Conservation (phyloP, 495 filamentous ascomycete species). For the Penicillium roqueforti region DNA sequence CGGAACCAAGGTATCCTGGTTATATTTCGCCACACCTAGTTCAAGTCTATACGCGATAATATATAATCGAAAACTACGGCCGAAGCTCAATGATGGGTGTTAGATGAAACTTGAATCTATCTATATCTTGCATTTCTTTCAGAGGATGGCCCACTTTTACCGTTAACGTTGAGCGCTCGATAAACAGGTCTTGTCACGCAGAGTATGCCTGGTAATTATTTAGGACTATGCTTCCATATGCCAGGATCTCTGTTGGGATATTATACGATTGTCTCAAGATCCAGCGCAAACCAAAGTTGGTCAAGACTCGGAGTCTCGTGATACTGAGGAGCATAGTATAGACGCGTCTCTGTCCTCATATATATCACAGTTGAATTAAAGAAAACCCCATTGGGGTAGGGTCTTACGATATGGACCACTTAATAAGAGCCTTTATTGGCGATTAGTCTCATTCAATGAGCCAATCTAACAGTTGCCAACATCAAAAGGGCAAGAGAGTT, state of each 20-base stretch:
- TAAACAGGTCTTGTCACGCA: neutral
- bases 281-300: neutral
- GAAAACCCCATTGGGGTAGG: neutral
- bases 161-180: neutral
- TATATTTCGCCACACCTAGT: neutral
- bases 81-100: neutral
- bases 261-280: neutral
- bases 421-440: neutral
- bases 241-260: neutral
- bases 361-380: neutral
- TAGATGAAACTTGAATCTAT: neutral
- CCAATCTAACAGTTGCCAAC: neutral
- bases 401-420: neutral
- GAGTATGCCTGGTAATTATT: neutral
- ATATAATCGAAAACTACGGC: neutral
- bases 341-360: neutral
- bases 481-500: neutral
- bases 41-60: neutral
- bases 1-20: neutral
- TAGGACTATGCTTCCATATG: neutral
- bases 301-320: neutral
- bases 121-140: neutral
- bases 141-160: neutral
- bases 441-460: too few species aligned
- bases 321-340: neutral